Base-by-base conservation (phyloP, 1,284 basidiomycete species). In the Papiliotrema fonsecae region DNA sequence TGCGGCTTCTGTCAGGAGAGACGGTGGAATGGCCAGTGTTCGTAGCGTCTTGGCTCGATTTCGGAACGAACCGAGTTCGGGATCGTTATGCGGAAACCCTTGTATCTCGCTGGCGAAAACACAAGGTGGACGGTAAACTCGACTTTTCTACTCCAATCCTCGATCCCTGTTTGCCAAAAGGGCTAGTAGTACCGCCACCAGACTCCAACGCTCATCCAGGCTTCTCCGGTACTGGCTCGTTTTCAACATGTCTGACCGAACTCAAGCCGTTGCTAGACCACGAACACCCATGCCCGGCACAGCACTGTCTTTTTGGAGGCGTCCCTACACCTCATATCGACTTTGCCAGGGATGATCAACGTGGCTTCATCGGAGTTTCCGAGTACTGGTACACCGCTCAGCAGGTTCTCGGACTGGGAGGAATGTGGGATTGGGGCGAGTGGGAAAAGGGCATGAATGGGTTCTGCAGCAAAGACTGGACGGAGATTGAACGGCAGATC, bases 341-440 rank as follows among this genome's bases (percentile, higher is more conserved):
- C 73, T 97, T 96, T 69, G 82, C 83, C 37, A 85, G 84, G 26
- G 88, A 89, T 19, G 72, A 74, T 45, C 72, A 74, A 52, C 50
- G 72, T 30, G 87, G 87, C 54, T 97, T 98, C 67, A 97, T 99
- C 58, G 96, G 96, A 4, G 86, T 98, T 28, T 94, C 90, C 11
- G 96, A 99, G 73, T 99, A 98, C 70, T 99, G 94, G 93, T 98
- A 97, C 75, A 97, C 93, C 25, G 89, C 92, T 6, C 61, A 70
- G 36, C 91, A 97, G 67, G 85, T 97, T 35, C 92, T 97, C 59
- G 88, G 87, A 3, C 80, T 97, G 2, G 94, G 93, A 13, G 96
- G 96, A 1, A 80, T 90, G 6, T 98, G 97, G 76, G 88, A 98
- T 70, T 94, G 89, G 71, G 87, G 91, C 21, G 86, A 93, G 64